Conservation (phyloP, 805 yeast genomes). For the Sungouiozyma ichnusensis region DNA sequence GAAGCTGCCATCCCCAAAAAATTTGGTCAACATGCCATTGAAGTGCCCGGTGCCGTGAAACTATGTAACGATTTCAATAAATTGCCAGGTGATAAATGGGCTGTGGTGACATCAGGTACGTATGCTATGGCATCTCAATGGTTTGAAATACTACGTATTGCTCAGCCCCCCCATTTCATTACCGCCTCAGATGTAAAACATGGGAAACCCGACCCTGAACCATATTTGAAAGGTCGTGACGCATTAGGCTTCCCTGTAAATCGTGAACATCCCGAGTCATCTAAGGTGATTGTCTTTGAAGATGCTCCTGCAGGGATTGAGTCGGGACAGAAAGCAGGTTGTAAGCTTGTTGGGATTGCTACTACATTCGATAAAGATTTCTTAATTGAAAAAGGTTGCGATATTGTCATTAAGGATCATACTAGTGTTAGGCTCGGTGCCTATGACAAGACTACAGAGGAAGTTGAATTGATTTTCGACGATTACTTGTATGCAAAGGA, state of each 20-base stretch:
- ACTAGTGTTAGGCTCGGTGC: constrained; percentile 47
- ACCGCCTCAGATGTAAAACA: constrained; percentile 69
- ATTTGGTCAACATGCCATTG: constrained; percentile 61
- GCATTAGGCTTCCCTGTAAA: constrained; percentile 30
- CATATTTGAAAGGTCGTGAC: constrained; percentile 50
- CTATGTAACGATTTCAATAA: constrained; percentile 45
- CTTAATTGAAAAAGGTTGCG: constrained; percentile 69
- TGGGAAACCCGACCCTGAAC: constrained; percentile 85
- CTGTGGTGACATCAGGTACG: constrained; percentile 81
- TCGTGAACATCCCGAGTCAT: constrained; percentile 28
- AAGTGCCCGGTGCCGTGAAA: constrained; percentile 67
- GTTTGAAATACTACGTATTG: constrained; percentile 54
- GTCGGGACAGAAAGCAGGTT: constrained; percentile 79
- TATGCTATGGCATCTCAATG: constrained; percentile 67
- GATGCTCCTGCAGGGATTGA: constrained; percentile 84
- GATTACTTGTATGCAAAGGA: constrained; percentile 33
- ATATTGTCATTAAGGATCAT: constrained; percentile 68
- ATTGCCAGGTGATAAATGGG: constrained; percentile 57
- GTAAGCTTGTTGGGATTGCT: constrained; percentile 72
- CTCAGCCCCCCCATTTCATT: constrained; percentile 64
- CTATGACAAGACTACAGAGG: constrained; percentile 36
- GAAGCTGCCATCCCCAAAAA: constrained; percentile 63
- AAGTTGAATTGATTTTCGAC: constrained; percentile 29
- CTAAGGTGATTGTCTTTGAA: constrained; percentile 59
- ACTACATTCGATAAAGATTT: constrained; percentile 63